Evolutionary conservation across 2,329 filamentous ascomycete genomes (phyloP), one percentile per base, ranked within the genome.

Genomic region (Epichloe amarillans): DNA sequence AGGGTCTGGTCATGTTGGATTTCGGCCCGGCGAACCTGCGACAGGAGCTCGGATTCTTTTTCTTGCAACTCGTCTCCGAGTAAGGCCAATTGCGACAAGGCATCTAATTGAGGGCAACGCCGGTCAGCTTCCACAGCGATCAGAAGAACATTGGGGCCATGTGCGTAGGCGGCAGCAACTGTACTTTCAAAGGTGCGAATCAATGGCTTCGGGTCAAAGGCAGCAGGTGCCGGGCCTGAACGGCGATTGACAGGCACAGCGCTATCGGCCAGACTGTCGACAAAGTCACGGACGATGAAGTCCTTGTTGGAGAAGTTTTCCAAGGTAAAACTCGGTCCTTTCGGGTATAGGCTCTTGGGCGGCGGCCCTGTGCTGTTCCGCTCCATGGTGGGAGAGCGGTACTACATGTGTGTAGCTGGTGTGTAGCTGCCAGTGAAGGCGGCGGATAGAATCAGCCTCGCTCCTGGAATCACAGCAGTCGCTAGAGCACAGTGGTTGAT

Each of bases 221-320:
- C 71, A 52, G 76, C 70, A 54, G 76, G 75, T 63, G 72, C 73
- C 56, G 79, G 76, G 7, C 79, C 82, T 14, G 90, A 96, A 53
- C 87, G 84, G 50, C 93, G 86, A 62, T 83, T 86, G 21, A 77
- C 74, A n/a, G 87, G 83, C 37, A 88, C 79, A 21, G 88, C 86
- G 58, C 76, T 86, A 56, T 97, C 90, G 47, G 91, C 93, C 52
- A 98, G 82, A 48, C 84, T 81, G 66, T 98, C 94, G 60, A 98
- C 84, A 65, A 98, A 98, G 71, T 98, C 93, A 62, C 95, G 89
- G 57, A 97, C 91, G 56, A 97, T 96, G 63, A 97, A 98, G 70
- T 97, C 93, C 61, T 86, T 86, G 65, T 76, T 86, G 52, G 87
- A 87, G 68, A 90, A 88, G 70, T 90, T 89, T 43, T 95, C 88